Base-by-base conservation (phyloP, 192 early-diverging fungal species). In the Backusella psychrophila region DNA sequence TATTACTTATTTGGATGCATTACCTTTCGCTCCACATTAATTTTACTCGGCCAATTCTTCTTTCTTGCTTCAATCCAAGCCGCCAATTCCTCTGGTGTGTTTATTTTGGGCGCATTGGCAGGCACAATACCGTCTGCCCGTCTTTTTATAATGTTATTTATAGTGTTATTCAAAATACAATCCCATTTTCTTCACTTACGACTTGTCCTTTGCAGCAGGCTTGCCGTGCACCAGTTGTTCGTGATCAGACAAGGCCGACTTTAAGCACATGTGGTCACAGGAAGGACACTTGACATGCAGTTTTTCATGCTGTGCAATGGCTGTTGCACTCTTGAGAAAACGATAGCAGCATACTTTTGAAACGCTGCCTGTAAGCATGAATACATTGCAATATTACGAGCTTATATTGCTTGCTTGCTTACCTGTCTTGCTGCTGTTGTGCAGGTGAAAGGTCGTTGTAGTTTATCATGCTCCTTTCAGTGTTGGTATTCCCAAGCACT, bases 1-100 rank as follows among this genome's bases (percentile, higher is more conserved):
- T 29, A 29, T 29, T 1, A 29, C 29, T 29, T 29, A 29, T 29
- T 1, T 29, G 29, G 29, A 29, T 0, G 38, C 56, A 23, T 49
- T 71, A 90, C 88, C 69, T 95, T 96, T 66, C 84, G 75, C 29
- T 70, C 78, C 14, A 94, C 83, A 79, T 93, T 96, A 23, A 76
- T 87, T 38, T 89, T 80, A 0, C 92, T 94, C 29, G 95, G 95
- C 83, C 91, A 96, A 63, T 88, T 90, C 71, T 85, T 90, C 71
- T 93, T 94, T 53, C 95, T 79, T 56, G 93, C 93, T 31, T 85
- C 91, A 36, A 96, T 95, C 94, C 94, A 97, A n/a, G 89, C 84
- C 2, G 80, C 91, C 38, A 96, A 90, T 38, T 92, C 93, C 71
- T 95, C 94, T 31, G 88, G 86, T 33, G 89, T 90, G 9, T 90